These are phyloP conservation scores for Suzukiozyma palmioleophila DNA, from an alignment of 1,139 yeast species.

Conservation along the genomic window DNA sequence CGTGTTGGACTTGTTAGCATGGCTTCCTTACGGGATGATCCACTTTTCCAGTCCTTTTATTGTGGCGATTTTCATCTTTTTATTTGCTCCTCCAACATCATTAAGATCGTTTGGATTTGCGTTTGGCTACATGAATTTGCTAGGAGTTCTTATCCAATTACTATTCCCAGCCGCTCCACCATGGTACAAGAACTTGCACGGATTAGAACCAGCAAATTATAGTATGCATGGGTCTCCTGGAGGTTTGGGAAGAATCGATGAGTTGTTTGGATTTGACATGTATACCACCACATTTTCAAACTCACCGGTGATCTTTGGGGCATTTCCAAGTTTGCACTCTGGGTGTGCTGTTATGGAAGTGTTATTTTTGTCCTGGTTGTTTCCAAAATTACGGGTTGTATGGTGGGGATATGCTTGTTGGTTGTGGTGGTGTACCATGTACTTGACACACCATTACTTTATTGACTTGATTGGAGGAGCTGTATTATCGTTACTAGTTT, in stretches of 20 bases:
- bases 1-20: conserved; percentile 76
- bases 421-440: conserved; percentile 99
- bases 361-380: conserved; percentile 72
- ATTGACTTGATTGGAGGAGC: conserved; percentile 92
- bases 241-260: conserved; percentile 87
- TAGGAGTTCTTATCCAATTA: conserved; percentile 79
- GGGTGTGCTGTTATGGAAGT: conserved; percentile 95
- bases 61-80: conserved; percentile 70
- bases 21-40: conserved; percentile 92
- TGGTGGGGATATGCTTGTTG: conserved; percentile 78
- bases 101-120: conserved; percentile 88
- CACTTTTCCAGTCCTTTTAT: conserved; percentile 91
- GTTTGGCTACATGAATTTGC: conserved; percentile 92
- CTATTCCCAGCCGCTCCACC: conserved; percentile 96
- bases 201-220: conserved; percentile 87
- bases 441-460: conserved; percentile 91
- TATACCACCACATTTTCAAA: conserved; percentile 84
- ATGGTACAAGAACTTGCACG: conserved; percentile 88
- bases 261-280: conserved; percentile 72
- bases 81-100: conserved; percentile 92
- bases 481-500: conserved; percentile 64
- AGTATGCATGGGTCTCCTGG: conserved; percentile 95
- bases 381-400: conserved; percentile 61
- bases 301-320: conserved; percentile 95
- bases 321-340: conserved; percentile 93